Percentiles rank a stretch among this genome's conserved stretches.
Conservation (phyloP, 2,329 filamentous ascomycete species). For the Nemania abortiva region DNA sequence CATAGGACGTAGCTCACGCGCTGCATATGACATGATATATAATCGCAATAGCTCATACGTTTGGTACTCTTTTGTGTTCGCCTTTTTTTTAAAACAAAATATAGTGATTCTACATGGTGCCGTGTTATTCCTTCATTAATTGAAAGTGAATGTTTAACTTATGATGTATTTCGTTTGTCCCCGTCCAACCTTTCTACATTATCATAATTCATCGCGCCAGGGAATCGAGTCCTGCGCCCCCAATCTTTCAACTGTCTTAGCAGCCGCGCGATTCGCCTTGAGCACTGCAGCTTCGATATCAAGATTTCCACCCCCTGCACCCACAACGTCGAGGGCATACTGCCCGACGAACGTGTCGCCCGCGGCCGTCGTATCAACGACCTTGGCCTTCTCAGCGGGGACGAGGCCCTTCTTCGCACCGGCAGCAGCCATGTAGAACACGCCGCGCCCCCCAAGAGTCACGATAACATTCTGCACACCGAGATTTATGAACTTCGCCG, state of each 20-base stretch:
- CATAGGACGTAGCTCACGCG: neutral
- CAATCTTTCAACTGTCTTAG: constrained; percentile 72
- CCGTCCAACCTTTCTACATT: neutral
- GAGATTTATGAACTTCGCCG: constrained; percentile 70
- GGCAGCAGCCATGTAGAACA: constrained; percentile 69
- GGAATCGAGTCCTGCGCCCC: constrained; percentile 77
- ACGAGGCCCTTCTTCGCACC: constrained; percentile 59
- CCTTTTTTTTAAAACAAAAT: no score
- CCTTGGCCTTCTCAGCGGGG: constrained; percentile 74
- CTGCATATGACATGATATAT: no score
- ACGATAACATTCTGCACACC: constrained; percentile 84
- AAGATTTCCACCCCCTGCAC: constrained; percentile 51
- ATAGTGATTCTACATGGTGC: no score
- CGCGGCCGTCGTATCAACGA: constrained; percentile 93
- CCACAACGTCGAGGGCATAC: constrained; percentile 81
- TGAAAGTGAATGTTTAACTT: no score
- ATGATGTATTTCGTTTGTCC: neutral
- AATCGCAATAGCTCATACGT: neutral
- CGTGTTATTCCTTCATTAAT: no score
- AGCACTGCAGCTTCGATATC: constrained; percentile 70
- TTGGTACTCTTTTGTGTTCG: neutral
- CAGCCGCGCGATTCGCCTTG: constrained; percentile 72
- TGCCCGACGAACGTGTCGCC: constrained; percentile 95
- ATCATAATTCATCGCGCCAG: constrained; percentile 64
- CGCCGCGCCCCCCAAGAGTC: constrained; percentile 85